phyloP scores from a whole-genome alignment of 2,329 filamentous ascomycete species.

The Fusarium sp. region DNA sequence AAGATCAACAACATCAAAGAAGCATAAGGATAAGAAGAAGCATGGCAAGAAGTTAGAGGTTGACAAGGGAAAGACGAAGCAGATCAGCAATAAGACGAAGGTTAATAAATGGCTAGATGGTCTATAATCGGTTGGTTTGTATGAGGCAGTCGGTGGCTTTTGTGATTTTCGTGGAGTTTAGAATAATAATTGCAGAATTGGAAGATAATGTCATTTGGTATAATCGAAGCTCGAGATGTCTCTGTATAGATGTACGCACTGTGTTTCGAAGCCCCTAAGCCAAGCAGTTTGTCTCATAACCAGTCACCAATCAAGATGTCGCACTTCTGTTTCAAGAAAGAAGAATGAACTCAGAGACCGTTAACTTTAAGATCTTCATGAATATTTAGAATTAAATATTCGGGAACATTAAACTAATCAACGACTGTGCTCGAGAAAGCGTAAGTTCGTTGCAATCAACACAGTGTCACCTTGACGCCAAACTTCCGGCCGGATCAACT shows the following conservation, averaged over 20 bases:
- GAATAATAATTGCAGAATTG: background rate
- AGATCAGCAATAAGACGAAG: constrained; percentile 36
- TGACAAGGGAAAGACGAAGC: constrained; percentile 41
- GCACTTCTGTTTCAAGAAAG: background rate
- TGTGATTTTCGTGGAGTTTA: background rate
- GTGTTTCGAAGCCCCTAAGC: background rate
- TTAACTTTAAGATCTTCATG: rapidly evolving
- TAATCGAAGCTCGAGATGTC: background rate
- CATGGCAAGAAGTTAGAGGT: constrained; percentile 31
- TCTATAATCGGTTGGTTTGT: background rate
- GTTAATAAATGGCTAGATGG: constrained; percentile 40
- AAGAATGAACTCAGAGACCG: rapidly evolving
- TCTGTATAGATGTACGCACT: background rate
- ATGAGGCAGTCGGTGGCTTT: background rate
- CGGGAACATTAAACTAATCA: too few species aligned
- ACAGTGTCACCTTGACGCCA: constrained; percentile 2
- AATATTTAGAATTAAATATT: background rate
- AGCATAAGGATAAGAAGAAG: constrained; percentile 40
- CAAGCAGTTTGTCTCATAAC: background rate
- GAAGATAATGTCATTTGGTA: background rate
- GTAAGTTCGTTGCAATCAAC: background rate
- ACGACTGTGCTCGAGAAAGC: background rate
- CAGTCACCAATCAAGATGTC: background rate
- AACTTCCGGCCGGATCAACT: constrained; percentile 36
- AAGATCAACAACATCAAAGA: constrained; percentile 21